A percentile compares a stretch with the other conserved stretches of the same genome.
Evolutionary conservation across 1,284 basidiomycete species (phyloP).

Genomic region (Laetiporus sulphureus): DNA sequence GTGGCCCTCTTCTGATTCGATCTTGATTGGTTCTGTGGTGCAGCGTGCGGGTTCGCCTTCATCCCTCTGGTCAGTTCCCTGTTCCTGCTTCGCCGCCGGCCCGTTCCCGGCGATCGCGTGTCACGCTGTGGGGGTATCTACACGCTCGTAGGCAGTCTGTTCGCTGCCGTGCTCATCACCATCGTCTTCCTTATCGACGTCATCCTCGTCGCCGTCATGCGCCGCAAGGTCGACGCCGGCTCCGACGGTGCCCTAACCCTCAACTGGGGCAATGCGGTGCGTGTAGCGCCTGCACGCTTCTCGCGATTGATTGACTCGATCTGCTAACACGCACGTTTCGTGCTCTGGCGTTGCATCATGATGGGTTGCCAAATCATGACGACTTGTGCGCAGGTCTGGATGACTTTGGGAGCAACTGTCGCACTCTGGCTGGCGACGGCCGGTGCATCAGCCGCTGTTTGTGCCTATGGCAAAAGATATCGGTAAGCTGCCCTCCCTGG

Average conservation of each 20-base stretch:
- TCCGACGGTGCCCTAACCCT: constrained; percentile 35
- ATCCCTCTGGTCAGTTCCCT: constrained; percentile 42
- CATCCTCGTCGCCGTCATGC: constrained; percentile 40
- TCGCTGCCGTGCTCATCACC: constrained; percentile 39
- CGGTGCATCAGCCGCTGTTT: constrained; percentile 33
- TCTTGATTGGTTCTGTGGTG: constrained; percentile 2
- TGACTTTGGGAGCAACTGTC: constrained; percentile 42
- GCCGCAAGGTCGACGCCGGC: constrained; percentile 33
- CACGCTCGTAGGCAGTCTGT: constrained; percentile 16
- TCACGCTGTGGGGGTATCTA: constrained; percentile 24
- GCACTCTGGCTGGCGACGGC: constrained; percentile 41
- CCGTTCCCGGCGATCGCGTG: constrained; percentile 15
- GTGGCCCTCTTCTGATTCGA: not conserved
- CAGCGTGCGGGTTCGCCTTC: constrained; percentile 47
- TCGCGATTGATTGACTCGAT: constrained; percentile 3
- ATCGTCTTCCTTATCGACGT: constrained; percentile 49
- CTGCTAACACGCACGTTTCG: too few relatives aligned
- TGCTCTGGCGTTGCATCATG: constrained; percentile 3
- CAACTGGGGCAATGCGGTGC: constrained; percentile 42
- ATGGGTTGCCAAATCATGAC: not conserved
- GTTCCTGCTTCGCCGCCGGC: constrained; percentile 34
- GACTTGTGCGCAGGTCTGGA: constrained; percentile 37
- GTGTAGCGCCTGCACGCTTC: constrained; percentile 17
- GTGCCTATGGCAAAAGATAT: constrained; percentile 9
- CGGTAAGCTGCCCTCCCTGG: constrained; percentile 4